These are phyloP conservation scores for Apiotrichum gamsii DNA, from an alignment of 1,284 basidiomycete species.

Conservation along the genomic window DNA sequence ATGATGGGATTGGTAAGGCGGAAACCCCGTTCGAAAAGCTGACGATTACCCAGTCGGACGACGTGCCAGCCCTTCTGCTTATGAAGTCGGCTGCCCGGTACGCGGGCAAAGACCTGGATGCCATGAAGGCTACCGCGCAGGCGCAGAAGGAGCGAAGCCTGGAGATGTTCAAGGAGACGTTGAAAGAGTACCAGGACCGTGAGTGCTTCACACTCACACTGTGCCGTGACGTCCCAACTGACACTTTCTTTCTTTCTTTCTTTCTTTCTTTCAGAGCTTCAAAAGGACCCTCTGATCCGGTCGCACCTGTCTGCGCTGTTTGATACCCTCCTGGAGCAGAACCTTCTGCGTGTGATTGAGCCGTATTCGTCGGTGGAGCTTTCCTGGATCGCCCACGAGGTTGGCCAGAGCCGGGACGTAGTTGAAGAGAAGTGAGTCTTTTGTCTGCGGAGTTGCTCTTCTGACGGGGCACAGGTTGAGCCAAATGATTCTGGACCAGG, in stretches of 20 bases:
- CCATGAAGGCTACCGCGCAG: conserved; percentile 87
- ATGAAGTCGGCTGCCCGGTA: conserved; percentile 86
- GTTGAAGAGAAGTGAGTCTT: conserved; percentile 82
- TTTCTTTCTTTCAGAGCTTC: conserved; percentile 83
- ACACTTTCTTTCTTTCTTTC: too few relatives aligned
- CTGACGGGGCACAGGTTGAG: conserved; percentile 57
- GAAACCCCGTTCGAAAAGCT: background rate
- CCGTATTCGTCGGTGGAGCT: conserved; percentile 91
- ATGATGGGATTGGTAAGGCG: conserved; percentile 83
- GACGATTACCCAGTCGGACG: conserved; percentile 63
- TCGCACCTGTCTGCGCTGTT: conserved; percentile 88
- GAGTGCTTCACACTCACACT: conserved; percentile 19
- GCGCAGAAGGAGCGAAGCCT: conserved; percentile 90
- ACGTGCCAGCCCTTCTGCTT: conserved; percentile 75
- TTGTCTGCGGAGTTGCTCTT: background rate
- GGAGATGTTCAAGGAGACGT: conserved; percentile 77
- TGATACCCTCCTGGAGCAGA: conserved; percentile 92
- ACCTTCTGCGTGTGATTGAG: conserved; percentile 87
- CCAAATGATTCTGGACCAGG: conserved; percentile 97
- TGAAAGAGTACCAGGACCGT: conserved; percentile 85
- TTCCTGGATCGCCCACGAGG: conserved; percentile 77
- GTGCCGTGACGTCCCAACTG: conserved; percentile 1
- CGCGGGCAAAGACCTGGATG: conserved; percentile 72
- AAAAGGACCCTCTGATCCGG: conserved; percentile 86
- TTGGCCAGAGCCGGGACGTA: conserved; percentile 82